Evolutionary conservation across 306 rosid genomes (phyloP), one percentile per base, ranked within the genome.

Genomic region (Citrullus mucosospermus): DNA sequence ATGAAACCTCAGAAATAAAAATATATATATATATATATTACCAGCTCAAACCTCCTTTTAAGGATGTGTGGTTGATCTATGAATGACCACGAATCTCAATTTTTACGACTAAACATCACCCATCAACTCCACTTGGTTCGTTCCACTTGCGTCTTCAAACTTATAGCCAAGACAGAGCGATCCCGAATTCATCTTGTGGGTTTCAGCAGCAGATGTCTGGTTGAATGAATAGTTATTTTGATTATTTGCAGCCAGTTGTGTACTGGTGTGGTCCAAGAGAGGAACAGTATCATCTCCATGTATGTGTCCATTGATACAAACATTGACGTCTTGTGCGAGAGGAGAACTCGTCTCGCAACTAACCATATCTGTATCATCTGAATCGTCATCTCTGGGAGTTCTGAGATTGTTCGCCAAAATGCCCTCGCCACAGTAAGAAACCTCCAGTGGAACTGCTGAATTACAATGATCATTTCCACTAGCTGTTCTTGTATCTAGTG

Each of bases 11-110:
- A 81, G 91, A 78, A 32, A 36, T 6, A 53, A 53, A 85, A 22
- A 22, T 22, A 22, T 22, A 22, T 22, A 22, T 25, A 25, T 25
- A 77, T 87, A 88, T 59, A 16, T 82, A 76, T 80, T 85, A 93
- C 93, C 96, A 84, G 79, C 85, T 86, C 93, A 83, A 79, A 82
- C 87, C 91, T 83, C 80, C 82, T 85, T 84, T 20, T 9, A 90
- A 87, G 89, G 87, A 88, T 87, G 96, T 85, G 83, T 92, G 99
- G 92, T 79, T 84, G 81, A 86, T 84, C 84, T 84, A 84, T 86
- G 80, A 88, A 82, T 62, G 60, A 78, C 39, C 41, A 67, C 54
- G 17, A 79, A 78, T 72, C 83, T 72, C 83, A 39, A 50, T 30
- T 80, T 78, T 65, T 68, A 77, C 76, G 60, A 38, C 58, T 72